A percentile compares a stretch with the other conserved stretches of the same genome.
Conservation (phyloP, 345 rosid species). For the Raphanus sativus region DNA sequence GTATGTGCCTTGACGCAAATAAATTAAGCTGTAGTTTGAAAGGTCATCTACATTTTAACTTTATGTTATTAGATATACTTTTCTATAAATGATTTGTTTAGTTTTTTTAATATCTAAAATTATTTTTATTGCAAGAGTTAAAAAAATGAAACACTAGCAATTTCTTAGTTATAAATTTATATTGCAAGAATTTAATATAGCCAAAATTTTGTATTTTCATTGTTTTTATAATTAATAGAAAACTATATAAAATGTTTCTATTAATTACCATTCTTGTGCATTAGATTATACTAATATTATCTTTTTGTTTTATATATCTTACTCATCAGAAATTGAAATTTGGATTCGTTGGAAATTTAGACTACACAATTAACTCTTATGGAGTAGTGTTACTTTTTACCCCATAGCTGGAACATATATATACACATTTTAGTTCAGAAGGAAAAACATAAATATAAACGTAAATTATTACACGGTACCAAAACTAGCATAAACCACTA, state of each 20-base stretch:
- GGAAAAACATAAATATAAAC: not conserved
- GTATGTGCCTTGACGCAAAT: conserved; percentile 32
- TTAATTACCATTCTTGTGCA: not conserved
- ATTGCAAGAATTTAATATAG: not conserved
- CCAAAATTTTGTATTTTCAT: not conserved
- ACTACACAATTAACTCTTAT: not conserved
- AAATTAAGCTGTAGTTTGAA: conserved; percentile 11
- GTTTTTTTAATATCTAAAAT: not conserved
- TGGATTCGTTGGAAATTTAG: not conserved
- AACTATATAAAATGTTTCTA: not conserved
- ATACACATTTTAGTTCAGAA: no score
- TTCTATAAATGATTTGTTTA: not conserved
- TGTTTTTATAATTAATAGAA: not conserved
- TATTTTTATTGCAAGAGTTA: not conserved
- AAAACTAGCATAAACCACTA: not conserved
- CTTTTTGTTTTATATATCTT: not conserved
- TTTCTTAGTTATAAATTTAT: not conserved
- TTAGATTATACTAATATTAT: not conserved
- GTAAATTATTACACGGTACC: not conserved
- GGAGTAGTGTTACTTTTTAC: not conserved
- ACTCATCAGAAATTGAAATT: not conserved
- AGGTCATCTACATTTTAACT: conserved; percentile 2
- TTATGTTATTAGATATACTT: not conserved
- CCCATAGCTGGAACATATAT: not conserved
- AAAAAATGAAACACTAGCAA: not conserved